phyloP scores from a whole-genome alignment of 2,329 filamentous ascomycete genomes.

The Alternaria consortialis region DNA sequence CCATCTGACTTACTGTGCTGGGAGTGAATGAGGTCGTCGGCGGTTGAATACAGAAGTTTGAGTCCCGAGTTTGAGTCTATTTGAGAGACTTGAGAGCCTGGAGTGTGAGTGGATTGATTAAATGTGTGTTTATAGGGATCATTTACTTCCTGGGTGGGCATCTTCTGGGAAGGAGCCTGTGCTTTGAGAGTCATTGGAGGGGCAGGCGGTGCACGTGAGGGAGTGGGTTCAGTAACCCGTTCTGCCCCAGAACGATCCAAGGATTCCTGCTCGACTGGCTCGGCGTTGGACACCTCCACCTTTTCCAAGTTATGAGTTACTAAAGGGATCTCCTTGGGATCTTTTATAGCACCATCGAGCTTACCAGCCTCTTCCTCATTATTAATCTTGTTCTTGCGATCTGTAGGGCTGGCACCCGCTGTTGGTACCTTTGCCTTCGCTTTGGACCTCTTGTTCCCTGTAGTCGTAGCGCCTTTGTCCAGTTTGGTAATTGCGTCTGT shows the following conservation, averaged over 20 bases:
- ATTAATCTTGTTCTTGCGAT: background rate
- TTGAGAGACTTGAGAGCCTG: background rate
- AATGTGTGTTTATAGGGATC: background rate
- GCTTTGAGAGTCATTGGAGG: background rate
- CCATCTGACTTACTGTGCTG: conserved; percentile 7
- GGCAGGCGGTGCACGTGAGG: background rate
- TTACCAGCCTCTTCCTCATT: conserved; percentile 15
- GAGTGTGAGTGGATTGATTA: conserved; percentile 9
- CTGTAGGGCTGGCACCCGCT: background rate
- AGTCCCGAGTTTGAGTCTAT: background rate
- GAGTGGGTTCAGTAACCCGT: conserved; percentile 13
- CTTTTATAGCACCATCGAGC: conserved; percentile 18
- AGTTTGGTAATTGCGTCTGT: background rate
- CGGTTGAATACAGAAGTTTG: background rate
- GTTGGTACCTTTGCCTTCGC: conserved; percentile 1
- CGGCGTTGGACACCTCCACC: conserved; percentile 1
- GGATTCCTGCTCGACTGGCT: background rate
- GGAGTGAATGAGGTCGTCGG: background rate
- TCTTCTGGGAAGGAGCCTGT: conserved; percentile 13
- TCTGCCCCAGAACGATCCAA: conserved; percentile 9
- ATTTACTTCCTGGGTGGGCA: conserved; percentile 11
- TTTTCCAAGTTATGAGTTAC: conserved; percentile 27
- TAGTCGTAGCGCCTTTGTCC: background rate
- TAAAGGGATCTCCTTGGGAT: conserved; percentile 16
- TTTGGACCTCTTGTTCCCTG: conserved; percentile 5